Evolutionary conservation across 179 eudicot species (phyloP), one percentile per base, ranked within the genome.

Genomic region (Camellia oleifera): DNA sequence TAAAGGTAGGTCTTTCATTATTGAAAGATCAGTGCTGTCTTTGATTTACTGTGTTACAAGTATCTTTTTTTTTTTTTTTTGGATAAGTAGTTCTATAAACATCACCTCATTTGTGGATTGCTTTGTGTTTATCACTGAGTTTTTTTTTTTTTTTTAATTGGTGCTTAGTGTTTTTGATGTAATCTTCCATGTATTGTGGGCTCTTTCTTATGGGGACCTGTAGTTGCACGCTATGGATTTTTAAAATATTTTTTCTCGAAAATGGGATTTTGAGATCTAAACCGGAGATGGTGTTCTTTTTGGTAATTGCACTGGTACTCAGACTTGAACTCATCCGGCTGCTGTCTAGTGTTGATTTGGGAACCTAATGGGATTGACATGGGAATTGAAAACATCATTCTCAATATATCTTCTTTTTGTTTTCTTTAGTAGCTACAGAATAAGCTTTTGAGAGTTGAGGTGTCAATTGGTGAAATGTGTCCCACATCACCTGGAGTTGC

Each of bases 1-100:
- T 82, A 95, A 88, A 88, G 98, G 97, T 95, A 66, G 72, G 85
- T 80, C 10, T 70, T 81, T 20, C 11, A 18, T 54, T 11, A 46
- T 18, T 60, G 7, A 44, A 11, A 3, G 10, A 15, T n/a, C 57
- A n/a, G 32, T 72, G 60, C 8, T 48, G 61, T 3, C 14, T n/a
- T 44, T 3, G 8, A 14, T 67, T n/a, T 50, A 18, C 13, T 32
- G 40, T 32, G 40, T 32, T 32, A 32, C 40, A 32, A 32, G 40
- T 32, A 1, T 32, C 0, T 32, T 32, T 32, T 32, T 32, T 32
- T 32, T 32, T 32, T 32, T 32, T 32, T 32, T 32, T 32, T 32
- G 0, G 40, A 32, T 32, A 32, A 32, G 40, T 32, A 32, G 40
- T 4, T 65, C 45, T 5, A 20, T 12, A 52, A 23, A 3, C 2